Conservation (phyloP, 129 eudicot genomes). For the Flaveria bidentis region DNA sequence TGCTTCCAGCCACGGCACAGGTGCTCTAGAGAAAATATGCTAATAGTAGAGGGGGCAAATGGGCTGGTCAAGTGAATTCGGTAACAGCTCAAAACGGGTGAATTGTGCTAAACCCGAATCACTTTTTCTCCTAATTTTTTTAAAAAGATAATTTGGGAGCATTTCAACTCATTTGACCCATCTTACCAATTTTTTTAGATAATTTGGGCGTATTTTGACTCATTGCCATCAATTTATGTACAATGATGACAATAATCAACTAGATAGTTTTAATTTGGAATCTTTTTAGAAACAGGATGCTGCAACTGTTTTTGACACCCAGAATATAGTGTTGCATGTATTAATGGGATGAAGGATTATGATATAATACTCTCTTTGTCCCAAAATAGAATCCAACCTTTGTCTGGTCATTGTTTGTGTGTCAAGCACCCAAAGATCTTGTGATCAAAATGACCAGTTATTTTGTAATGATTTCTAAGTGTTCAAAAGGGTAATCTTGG, state of each 20-base stretch:
- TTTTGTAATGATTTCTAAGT: background rate
- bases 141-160: background rate
- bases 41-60: constrained; percentile 1
- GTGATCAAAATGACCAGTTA: too few species aligned
- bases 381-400: background rate
- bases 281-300: background rate
- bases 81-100: background rate
- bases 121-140: background rate
- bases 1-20: constrained; percentile 98
- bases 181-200: background rate
- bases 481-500: constrained; percentile 3
- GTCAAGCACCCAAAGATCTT: too few species aligned
- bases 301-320: background rate
- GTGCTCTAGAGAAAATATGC: constrained; percentile 34
- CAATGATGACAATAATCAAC: background rate
- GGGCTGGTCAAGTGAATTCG: background rate
- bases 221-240: background rate
- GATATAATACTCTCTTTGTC: background rate
- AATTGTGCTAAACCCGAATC: background rate
- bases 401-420: too few species aligned
- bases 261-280: background rate
- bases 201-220: background rate
- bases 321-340: background rate
- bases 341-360: background rate
- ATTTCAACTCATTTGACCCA: background rate